These are phyloP conservation scores for Lentinula aciculospora DNA, from an alignment of 768 basidiomycete species.

Conservation along the genomic window DNA sequence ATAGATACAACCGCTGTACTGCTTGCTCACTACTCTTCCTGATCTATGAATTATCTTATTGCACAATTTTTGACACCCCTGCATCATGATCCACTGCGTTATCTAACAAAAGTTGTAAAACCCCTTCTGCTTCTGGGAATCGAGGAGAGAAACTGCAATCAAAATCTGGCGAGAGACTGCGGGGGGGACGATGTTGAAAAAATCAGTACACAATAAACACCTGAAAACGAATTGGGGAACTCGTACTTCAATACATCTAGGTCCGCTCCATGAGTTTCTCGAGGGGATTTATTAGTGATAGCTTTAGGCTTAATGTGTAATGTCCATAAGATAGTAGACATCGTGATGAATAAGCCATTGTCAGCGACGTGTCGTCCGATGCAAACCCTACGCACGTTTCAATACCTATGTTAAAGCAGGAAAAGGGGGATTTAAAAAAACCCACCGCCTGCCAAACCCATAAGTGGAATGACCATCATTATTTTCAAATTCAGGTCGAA, in stretches of 20 bases:
- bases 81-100: too few species aligned
- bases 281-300: not conserved
- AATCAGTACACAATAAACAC: not conserved
- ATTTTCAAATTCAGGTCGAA: not conserved
- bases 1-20: too few species aligned
- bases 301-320: not conserved
- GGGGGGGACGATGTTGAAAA: not conserved
- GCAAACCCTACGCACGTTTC: not conserved
- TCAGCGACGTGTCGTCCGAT: conserved; percentile 3
- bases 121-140: not conserved
- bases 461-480: not conserved
- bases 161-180: not conserved
- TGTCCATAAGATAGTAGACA: not conserved
- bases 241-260: not conserved
- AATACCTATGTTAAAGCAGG: not conserved
- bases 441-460: conserved; percentile 4
- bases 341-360: conserved; percentile 1
- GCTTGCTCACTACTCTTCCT: too few species aligned
- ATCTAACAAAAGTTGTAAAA: too few species aligned
- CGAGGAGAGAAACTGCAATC: not conserved
- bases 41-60: too few species aligned
- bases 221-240: not conserved
- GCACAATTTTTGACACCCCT: too few species aligned
- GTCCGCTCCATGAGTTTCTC: not conserved
- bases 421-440: not conserved